Conservation (phyloP, 2,329 filamentous ascomycete species). For the Mariannaea sp. region DNA sequence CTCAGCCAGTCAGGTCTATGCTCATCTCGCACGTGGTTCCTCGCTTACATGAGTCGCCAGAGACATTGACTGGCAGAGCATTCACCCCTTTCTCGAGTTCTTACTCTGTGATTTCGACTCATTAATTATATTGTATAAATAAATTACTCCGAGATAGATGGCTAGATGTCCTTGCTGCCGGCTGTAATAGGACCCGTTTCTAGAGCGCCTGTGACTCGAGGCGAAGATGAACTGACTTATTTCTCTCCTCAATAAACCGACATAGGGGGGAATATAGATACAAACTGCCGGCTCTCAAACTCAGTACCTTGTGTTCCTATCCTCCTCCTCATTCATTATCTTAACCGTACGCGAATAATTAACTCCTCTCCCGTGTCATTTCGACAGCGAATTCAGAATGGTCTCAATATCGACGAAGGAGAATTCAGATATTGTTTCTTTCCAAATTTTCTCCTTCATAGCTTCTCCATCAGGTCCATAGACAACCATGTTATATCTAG, state of each 20-base stretch:
- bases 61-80: not conserved
- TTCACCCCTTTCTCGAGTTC: too few species aligned
- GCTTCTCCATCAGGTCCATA: constrained; percentile 43
- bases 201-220: too few species aligned
- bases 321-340: not conserved
- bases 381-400: constrained; percentile 21
- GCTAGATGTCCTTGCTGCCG: too few species aligned
- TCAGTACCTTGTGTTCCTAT: too few species aligned
- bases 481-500: constrained; percentile 40
- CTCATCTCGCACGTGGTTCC: constrained; percentile 13
- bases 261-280: too few species aligned
- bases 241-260: not conserved
- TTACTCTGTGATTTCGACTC: too few species aligned
- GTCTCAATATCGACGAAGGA: constrained; percentile 38
- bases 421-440: constrained; percentile 45
- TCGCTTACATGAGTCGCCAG: constrained; percentile 7
- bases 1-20: constrained; percentile 1
- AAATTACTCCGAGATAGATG: too few species aligned
- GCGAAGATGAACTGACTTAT: too few species aligned
- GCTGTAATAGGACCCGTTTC: not conserved
- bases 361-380: not conserved
- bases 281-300: too few species aligned
- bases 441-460: constrained; percentile 46
- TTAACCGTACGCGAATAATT: not conserved
- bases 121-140: too few species aligned